phyloP scores from a whole-genome alignment of 345 rosid species.

The Eucalyptus tenuipes region DNA sequence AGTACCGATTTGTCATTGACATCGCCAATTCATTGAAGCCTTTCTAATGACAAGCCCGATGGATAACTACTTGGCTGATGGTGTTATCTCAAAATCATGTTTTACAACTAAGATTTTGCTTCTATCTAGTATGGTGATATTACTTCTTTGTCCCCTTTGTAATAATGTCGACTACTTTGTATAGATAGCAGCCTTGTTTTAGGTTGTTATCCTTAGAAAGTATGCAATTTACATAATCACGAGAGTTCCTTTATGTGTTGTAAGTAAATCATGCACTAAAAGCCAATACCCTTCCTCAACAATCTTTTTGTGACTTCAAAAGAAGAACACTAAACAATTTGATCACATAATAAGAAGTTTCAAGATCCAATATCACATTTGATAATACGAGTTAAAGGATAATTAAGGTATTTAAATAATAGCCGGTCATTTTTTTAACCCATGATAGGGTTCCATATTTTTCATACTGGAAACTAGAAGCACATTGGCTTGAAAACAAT shows the following conservation, averaged over 20 bases:
- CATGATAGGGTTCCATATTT: background rate
- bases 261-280: background rate
- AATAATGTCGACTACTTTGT: background rate
- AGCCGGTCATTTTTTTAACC: background rate
- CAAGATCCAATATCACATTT: background rate
- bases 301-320: background rate
- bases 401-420: background rate
- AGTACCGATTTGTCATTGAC: conserved; percentile 9
- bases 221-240: background rate
- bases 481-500: background rate
- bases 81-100: background rate
- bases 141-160: background rate
- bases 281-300: background rate
- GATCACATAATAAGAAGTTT: background rate
- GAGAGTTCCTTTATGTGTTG: background rate
- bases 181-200: background rate
- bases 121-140: background rate
- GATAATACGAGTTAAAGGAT: background rate
- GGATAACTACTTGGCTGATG: background rate
- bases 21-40: background rate
- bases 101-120: background rate
- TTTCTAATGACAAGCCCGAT: background rate
- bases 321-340: background rate
- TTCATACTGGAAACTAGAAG: background rate
- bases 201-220: background rate